phyloP scores from a whole-genome alignment of 1,284 basidiomycete genomes.

The Leccinum griseonigrum region DNA sequence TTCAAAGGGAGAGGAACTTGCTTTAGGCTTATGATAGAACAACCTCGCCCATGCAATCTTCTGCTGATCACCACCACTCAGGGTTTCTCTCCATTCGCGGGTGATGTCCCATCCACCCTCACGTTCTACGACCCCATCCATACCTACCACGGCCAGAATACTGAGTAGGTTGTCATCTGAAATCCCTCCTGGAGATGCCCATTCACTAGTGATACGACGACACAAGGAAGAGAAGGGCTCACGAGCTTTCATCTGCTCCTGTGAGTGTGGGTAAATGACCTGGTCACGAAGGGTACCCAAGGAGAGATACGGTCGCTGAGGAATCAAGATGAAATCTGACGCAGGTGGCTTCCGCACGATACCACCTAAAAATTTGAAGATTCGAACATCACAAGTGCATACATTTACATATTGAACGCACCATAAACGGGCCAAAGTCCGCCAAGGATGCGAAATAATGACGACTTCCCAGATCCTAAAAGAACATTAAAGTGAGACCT shows the following conservation, averaged over 20 bases:
- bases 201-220: slow-evolving; percentile 1
- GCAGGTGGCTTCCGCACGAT: slow-evolving; percentile 91
- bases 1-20: slow-evolving; percentile 27
- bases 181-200: slow-evolving; percentile 49
- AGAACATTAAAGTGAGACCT: slow-evolving; percentile 1
- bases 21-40: slow-evolving; percentile 95
- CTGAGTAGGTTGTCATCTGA: slow-evolving; percentile 76
- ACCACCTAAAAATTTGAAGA: slow-evolving; percentile 52
- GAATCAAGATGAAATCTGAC: slow-evolving; percentile 91
- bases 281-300: slow-evolving; percentile 94
- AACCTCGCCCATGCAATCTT: slow-evolving; percentile 96
- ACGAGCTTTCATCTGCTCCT: slow-evolving; percentile 73
- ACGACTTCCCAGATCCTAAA: slow-evolving; percentile 82
- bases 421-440: slow-evolving; percentile 98
- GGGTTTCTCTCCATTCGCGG: slow-evolving; percentile 90
- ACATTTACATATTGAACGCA: slow-evolving; percentile 19
- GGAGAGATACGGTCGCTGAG: slow-evolving; percentile 93
- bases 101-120: slow-evolving; percentile 93
- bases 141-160: slow-evolving; percentile 80
- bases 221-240: slow-evolving; percentile 28
- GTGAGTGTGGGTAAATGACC: slow-evolving; percentile 84
- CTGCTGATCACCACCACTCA: slow-evolving; percentile 87
- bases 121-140: slow-evolving; percentile 88
- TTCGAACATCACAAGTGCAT: not conserved
- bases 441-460: slow-evolving; percentile 91